Percentiles rank a stretch among this genome's conserved stretches.
Conservation (phyloP, 768 basidiomycete species). For the Mycena albidolilacea region DNA sequence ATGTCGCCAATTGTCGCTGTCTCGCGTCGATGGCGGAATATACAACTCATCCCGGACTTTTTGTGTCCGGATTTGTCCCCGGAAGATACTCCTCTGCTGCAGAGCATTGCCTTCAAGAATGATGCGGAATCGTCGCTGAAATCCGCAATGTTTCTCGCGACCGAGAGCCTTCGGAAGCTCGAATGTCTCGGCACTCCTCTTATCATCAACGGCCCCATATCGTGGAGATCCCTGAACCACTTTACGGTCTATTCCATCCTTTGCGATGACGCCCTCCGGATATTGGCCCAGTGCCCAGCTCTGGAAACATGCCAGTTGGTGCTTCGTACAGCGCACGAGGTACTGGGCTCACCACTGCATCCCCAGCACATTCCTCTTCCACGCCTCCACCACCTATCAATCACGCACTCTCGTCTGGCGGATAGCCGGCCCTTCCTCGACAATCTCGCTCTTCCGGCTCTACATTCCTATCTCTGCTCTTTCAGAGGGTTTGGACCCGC, state of each 20-base stretch:
- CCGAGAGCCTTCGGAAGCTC: background rate
- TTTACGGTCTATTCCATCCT: background rate
- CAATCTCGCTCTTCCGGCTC: background rate
- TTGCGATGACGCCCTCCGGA: background rate
- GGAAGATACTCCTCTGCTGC: conserved; percentile 3
- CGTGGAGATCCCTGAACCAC: background rate
- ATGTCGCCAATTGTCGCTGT: background rate
- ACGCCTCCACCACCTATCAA: background rate
- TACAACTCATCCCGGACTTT: background rate
- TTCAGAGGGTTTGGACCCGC: background rate
- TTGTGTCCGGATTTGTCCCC: background rate
- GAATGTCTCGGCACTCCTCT: background rate
- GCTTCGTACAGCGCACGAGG: background rate
- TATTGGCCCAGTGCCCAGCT: background rate
- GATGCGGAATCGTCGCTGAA: background rate
- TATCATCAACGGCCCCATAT: background rate
- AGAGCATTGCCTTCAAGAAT: background rate
- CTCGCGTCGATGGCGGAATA: conserved; percentile 8
- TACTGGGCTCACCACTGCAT: no score
- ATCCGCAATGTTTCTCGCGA: background rate
- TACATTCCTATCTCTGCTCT: background rate
- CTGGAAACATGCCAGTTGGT: background rate
- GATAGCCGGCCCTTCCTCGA: background rate
- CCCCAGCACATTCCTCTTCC: background rate
- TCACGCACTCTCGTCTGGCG: background rate